Conservation (phyloP, 805 yeast species). For the Metschnikowia similis region DNA sequence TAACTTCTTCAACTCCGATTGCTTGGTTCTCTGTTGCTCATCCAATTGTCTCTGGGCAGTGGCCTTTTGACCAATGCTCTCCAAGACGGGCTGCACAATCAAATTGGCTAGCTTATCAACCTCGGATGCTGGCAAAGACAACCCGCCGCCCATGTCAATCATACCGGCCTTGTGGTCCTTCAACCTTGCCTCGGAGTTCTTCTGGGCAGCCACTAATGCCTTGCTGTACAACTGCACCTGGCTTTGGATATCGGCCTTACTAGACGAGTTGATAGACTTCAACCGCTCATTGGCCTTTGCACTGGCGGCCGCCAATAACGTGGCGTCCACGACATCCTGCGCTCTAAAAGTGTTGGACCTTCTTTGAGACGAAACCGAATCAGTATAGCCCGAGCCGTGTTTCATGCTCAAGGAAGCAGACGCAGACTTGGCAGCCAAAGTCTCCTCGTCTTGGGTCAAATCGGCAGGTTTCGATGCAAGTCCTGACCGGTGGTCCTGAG, state of each 20-base stretch:
- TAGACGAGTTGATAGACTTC: conserved; percentile 24
- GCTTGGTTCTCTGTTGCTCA: conserved; percentile 32
- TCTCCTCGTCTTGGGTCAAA: conserved; percentile 39
- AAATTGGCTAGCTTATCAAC: conserved; percentile 75
- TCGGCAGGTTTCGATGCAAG: conserved; percentile 23
- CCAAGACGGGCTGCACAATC: conserved; percentile 78
- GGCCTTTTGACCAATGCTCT: conserved; percentile 68
- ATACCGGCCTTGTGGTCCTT: conserved; percentile 46
- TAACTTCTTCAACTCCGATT: conserved; percentile 28
- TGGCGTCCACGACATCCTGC: conserved; percentile 42
- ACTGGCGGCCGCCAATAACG: conserved; percentile 46
- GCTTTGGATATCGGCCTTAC: conserved; percentile 32
- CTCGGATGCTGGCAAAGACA: conserved; percentile 68
- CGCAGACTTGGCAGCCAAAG: conserved; percentile 54
- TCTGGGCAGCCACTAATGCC: conserved; percentile 76
- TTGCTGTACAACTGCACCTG: conserved; percentile 59
- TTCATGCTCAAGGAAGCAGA: conserved; percentile 51
- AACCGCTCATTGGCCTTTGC: conserved; percentile 43
- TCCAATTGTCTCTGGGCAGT: conserved; percentile 56
- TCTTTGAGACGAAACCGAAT: conserved; percentile 23
- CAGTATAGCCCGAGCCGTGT: conserved; percentile 27
- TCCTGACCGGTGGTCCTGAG: conserved; percentile 39
- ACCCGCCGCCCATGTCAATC: conserved; percentile 84
- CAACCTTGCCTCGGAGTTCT: conserved; percentile 55
- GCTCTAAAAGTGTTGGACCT: conserved; percentile 36